Conservation (phyloP, 306 rosid genomes). For the Lablab purpureus region DNA sequence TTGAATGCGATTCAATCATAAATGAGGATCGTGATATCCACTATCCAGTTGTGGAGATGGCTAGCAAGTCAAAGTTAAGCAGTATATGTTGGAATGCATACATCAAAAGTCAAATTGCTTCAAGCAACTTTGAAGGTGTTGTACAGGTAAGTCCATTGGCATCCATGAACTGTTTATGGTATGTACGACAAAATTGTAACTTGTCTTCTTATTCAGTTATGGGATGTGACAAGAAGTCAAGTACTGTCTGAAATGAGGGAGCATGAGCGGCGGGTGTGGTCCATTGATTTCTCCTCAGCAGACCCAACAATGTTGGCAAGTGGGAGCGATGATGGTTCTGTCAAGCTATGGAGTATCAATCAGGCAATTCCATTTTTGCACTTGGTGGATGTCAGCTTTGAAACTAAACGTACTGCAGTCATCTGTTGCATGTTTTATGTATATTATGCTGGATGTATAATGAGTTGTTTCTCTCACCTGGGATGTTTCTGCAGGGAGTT, state of each 20-base stretch:
- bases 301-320: constrained; percentile 97
- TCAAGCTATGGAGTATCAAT: constrained; percentile 99
- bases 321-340: constrained; percentile 93
- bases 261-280: constrained; percentile 96
- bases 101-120: constrained; percentile 98
- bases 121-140: constrained; percentile 96
- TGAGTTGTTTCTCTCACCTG: constrained; percentile 83
- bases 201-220: constrained; percentile 65
- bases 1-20: constrained; percentile 78
- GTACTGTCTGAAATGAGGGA: constrained; percentile 85
- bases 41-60: constrained; percentile 97
- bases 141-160: constrained; percentile 77
- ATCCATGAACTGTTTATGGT: constrained; percentile 17
- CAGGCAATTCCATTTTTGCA: constrained; percentile 99
- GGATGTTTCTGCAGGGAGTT: constrained; percentile 87
- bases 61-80: constrained; percentile 86
- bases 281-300: constrained; percentile 90
- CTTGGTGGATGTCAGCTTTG: constrained; percentile 99
- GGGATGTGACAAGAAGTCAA: constrained; percentile 98
- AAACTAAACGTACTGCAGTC: constrained; percentile 95
- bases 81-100: constrained; percentile 95
- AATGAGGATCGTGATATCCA: constrained; percentile 92
- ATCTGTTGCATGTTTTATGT: constrained; percentile 69
- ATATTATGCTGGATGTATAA: constrained; percentile 69
- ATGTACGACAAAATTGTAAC: constrained; percentile 35